Conservation (phyloP, 1,284 basidiomycete species). For the Trametes hirsuta region DNA sequence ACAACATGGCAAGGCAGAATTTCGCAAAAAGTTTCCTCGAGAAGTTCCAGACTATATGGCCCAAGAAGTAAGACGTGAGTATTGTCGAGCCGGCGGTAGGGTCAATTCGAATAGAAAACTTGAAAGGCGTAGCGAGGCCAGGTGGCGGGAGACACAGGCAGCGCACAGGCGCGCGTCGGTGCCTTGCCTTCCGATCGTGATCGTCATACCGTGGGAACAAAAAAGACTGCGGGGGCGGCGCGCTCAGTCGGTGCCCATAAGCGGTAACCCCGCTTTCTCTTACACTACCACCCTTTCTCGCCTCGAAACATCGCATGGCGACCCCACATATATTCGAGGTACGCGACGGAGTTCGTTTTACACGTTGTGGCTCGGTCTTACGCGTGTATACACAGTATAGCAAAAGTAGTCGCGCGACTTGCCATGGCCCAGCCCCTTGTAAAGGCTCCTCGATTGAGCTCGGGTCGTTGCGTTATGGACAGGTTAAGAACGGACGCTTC, state of each 20-base stretch:
- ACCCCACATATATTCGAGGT: conserved; percentile 29
- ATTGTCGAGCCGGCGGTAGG: background rate
- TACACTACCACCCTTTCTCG: conserved; percentile 10
- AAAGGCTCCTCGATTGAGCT: conserved; percentile 53
- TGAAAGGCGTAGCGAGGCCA: background rate
- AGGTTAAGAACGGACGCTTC: conserved; percentile 45
- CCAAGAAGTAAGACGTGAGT: too few relatives aligned
- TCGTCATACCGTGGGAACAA: conserved; percentile 21
- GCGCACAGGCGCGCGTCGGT: background rate
- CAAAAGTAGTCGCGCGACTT: conserved; percentile 67
- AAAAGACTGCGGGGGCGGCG: conserved; percentile 12
- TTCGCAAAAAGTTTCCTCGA: too few relatives aligned
- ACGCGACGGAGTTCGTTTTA: background rate
- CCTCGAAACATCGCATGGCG: conserved; percentile 18
- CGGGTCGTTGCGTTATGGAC: conserved; percentile 67
- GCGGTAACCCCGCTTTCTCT: conserved; percentile 15
- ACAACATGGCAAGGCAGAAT: background rate
- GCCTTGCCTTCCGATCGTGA: background rate
- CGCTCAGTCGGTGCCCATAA: conserved; percentile 23
- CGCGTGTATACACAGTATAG: conserved; percentile 55
- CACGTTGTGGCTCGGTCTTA: background rate
- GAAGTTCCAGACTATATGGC: too few relatives aligned
- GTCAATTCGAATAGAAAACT: background rate
- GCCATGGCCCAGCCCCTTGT: conserved; percentile 65
- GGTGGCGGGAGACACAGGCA: background rate